Conservation (phyloP, 1,139 yeast species). For the Candida labiduridarum region DNA sequence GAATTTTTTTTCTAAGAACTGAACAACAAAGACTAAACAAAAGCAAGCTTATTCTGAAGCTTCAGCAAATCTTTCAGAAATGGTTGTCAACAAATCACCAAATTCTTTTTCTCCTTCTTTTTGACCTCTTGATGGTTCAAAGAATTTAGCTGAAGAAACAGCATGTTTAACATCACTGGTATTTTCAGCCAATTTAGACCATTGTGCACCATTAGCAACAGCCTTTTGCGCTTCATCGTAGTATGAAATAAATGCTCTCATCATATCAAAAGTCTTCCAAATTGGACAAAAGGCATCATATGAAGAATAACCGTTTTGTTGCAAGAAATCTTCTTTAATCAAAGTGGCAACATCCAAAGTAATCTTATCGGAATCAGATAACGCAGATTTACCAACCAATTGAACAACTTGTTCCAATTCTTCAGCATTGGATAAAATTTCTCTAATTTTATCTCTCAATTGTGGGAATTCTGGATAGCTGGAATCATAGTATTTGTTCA, state of each 20-base stretch:
- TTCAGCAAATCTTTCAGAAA: constrained; percentile 92
- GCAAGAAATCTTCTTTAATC: constrained; percentile 96
- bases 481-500: constrained; percentile 81
- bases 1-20: constrained; percentile 1
- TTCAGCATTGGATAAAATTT: constrained; percentile 93
- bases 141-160: constrained; percentile 92
- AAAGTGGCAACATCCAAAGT: constrained; percentile 89
- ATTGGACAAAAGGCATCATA: constrained; percentile 99
- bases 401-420: constrained; percentile 99
- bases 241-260: constrained; percentile 89
- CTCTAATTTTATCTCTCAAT: constrained; percentile 88
- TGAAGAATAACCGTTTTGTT: constrained; percentile 97
- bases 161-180: constrained; percentile 90
- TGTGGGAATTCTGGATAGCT: constrained; percentile 90
- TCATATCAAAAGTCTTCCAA: constrained; percentile 98
- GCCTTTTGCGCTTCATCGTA: constrained; percentile 98
- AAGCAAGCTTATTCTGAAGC: constrained; percentile 81
- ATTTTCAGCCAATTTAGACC: constrained; percentile 89
- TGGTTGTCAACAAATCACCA: constrained; percentile 69
- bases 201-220: constrained; percentile 87
- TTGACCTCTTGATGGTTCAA: constrained; percentile 93
- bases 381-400: constrained; percentile 97
- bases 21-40: not conserved
- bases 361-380: constrained; percentile 94
- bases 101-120: constrained; percentile 74